Evolutionary conservation across 2,329 filamentous ascomycete species (phyloP).

Genomic region (Anisogramma anomala): DNA sequence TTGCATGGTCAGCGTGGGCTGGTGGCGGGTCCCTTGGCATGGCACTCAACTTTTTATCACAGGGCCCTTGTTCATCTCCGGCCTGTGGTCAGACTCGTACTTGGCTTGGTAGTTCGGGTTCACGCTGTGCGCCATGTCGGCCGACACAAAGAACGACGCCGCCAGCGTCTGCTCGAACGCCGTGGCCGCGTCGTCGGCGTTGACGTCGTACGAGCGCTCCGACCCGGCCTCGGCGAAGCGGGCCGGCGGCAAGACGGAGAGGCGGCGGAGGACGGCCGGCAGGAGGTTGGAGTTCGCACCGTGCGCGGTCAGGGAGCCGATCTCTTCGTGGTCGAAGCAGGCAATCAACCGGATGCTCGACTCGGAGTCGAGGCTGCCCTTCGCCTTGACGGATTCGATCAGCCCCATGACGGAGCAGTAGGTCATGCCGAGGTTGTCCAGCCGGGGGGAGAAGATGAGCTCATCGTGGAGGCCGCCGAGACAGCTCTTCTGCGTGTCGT

Average conservation of each 20-base stretch:
- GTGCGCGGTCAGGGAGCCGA: conserved; percentile 84
- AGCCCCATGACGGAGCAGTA: conserved; percentile 83
- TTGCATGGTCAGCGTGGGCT: not conserved
- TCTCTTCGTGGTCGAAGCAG: conserved; percentile 96
- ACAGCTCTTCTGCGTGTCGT: conserved; percentile 84
- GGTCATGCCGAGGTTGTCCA: conserved; percentile 95
- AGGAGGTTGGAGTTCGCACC: conserved; percentile 88
- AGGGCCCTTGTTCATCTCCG: conserved; percentile 90
- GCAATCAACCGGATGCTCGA: conserved; percentile 78
- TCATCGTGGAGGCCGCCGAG: conserved; percentile 87
- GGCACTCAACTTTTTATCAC: conserved; percentile 59
- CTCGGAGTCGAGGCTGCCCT: conserved; percentile 60
- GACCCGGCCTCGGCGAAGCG: conserved; percentile 36
- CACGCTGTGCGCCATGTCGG: conserved; percentile 91
- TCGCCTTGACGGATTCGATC: conserved; percentile 60
- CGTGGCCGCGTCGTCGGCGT: conserved; percentile 52
- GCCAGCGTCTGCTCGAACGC: conserved; percentile 89
- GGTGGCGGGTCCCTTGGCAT: too few relatives aligned
- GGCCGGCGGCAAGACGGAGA: conserved; percentile 64
- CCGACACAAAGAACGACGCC: conserved; percentile 85
- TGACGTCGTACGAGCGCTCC: conserved; percentile 54
- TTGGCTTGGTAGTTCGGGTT: conserved; percentile 91
- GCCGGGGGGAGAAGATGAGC: conserved; percentile 87
- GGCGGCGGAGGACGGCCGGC: conserved; percentile 72
- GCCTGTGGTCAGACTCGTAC: conserved; percentile 82